Percentiles rank a stretch among this genome's conserved stretches.
phyloP scores from a whole-genome alignment of 1,284 basidiomycete species.

The Naganishia sp. region DNA sequence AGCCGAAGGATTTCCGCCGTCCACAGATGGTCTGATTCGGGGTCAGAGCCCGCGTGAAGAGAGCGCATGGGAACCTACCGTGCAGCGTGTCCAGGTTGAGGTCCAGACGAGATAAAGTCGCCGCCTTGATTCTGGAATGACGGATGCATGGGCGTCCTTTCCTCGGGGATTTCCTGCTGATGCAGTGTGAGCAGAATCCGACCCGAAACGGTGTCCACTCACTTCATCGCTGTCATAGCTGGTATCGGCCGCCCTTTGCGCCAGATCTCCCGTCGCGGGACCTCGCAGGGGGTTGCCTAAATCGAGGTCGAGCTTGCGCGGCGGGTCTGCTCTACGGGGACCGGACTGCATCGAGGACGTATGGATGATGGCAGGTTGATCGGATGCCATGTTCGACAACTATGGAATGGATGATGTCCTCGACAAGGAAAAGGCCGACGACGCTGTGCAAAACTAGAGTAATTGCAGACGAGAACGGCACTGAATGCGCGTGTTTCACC shows the following conservation, averaged over 20 bases:
- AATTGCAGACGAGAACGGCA: not conserved
- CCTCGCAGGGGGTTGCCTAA: constrained; percentile 5
- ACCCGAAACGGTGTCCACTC: not conserved
- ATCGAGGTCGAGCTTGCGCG: constrained; percentile 16
- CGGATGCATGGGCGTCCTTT: constrained; percentile 28
- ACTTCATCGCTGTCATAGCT: constrained; percentile 26
- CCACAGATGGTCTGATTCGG: constrained; percentile 21
- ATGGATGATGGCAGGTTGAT: constrained; percentile 12
- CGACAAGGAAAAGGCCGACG: no score
- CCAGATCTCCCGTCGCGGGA: constrained; percentile 1
- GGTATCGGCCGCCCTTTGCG: constrained; percentile 6
- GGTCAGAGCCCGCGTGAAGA: not conserved
- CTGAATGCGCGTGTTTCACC: no score
- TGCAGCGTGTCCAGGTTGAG: constrained; percentile 19
- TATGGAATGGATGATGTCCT: no score
- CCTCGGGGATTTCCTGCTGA: constrained; percentile 27
- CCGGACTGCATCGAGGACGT: constrained; percentile 10
- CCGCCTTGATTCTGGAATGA: constrained; percentile 19
- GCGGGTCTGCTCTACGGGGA: constrained; percentile 16
- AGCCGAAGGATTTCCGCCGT: constrained; percentile 9
- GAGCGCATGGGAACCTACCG: constrained; percentile 1
- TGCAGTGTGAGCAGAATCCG: not conserved
- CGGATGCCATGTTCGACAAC: not conserved
- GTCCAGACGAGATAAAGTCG: constrained; percentile 25
- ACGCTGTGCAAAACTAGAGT: no score